Evolutionary conservation across 148 eudicot genomes (phyloP), one percentile per base, ranked within the genome.

Genomic region (Rhododendron henanense): DNA sequence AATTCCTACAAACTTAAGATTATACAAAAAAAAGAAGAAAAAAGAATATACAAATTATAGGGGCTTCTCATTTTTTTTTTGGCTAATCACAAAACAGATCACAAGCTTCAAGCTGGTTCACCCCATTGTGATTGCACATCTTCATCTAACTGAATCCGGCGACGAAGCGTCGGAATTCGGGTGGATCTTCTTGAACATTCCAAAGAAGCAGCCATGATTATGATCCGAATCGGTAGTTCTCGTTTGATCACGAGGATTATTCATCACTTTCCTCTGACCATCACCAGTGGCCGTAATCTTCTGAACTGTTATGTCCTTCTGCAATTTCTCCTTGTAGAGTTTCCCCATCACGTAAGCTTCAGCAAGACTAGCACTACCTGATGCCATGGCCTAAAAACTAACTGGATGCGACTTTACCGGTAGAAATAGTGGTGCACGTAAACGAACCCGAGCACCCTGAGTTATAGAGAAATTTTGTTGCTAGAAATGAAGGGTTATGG

Each of bases 321-420:
- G 11, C 74, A 82, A 39, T 55, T 82, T 61, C 53, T 82, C 84
- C 84, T 41, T 82, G 19, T 82, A 48, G 75, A 82, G 84, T 25
- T 82, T 61, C 28, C 84, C 21, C 84, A 82, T 82, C 75, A 63
- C 28, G 23, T 82, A 82, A 39, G 47, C 84, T 61, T 82, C 84
- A 4, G 84, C 84, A 63, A 82, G 84, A 41, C 75, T 0, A 39
- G 75, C 53, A 45, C 83, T 33, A 53, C 41, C 65, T 10, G 81
- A 21, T 4, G 81, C 81, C 81, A 78, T 78, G 53, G 50, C 1
- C 25, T 11, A 33, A 13, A 6, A 39, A 76, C 0, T 11, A 71
- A 25, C 6, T 4, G 0, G 39, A 71, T 4, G 18, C 37, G 33
- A 28, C 14, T 10, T 71, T 71, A 4, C 0, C 1, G 39, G 0